Conservation (phyloP, 257 asterid species). For the Nicotiana benthamiana region DNA sequence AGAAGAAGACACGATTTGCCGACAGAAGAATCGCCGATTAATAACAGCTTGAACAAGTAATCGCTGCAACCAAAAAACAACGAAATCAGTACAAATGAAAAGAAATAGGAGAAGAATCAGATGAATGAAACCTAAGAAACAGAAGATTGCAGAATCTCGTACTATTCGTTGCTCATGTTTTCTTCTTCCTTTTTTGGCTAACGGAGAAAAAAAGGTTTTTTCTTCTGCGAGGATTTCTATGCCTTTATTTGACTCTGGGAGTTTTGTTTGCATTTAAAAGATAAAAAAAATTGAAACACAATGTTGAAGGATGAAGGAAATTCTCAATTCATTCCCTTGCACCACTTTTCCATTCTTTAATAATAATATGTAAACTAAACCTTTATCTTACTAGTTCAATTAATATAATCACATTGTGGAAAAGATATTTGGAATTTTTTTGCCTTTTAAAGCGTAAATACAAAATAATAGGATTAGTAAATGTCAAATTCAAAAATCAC, state of each 20-base stretch:
- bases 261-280: not conserved
- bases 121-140: not conserved
- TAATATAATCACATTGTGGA: no score
- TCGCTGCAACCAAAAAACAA: conserved; percentile 20
- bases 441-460: no score
- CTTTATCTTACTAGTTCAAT: no score
- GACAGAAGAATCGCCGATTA: conserved; percentile 51
- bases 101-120: not conserved
- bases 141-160: conserved; percentile 7
- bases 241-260: not conserved
- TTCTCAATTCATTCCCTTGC: not conserved
- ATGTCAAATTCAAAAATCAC: no score
- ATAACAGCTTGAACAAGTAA: conserved; percentile 46
- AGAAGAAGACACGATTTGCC: conserved; percentile 55
- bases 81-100: not conserved
- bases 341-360: not conserved
- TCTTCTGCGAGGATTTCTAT: not conserved
- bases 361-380: not conserved
- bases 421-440: no score
- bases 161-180: conserved; percentile 44
- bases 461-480: no score
- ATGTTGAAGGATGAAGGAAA: not conserved
- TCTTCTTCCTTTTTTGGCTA: not conserved
- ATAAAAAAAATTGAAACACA: not conserved
- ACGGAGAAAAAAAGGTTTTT: not conserved